A percentile compares a stretch with the other conserved stretches of the same genome.
Conservation (phyloP, 2,329 filamentous ascomycete genomes). For the Gnomoniopsis sp. region DNA sequence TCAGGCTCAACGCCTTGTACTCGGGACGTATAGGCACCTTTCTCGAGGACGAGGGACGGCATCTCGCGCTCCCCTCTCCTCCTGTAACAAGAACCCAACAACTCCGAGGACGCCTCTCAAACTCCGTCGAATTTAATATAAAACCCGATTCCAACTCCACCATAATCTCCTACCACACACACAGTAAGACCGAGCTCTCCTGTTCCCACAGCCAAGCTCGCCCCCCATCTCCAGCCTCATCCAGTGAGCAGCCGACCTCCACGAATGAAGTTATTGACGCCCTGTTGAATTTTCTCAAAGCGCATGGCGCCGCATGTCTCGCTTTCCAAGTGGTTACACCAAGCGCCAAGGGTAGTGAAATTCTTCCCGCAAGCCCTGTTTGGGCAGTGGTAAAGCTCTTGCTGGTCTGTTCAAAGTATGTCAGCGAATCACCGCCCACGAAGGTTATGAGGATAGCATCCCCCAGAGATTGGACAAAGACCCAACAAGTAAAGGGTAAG, state of each 20-base stretch:
- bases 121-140: too few relatives aligned
- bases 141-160: too few relatives aligned
- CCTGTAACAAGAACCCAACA: too few relatives aligned
- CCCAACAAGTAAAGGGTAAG: background rate
- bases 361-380: slow-evolving; percentile 28
- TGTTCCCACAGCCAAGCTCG: too few relatives aligned
- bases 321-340: slow-evolving; percentile 42
- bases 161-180: too few relatives aligned
- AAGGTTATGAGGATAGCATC: background rate
- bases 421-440: slow-evolving; percentile 27
- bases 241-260: slow-evolving; percentile 5
- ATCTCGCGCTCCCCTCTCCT: too few relatives aligned
- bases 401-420: slow-evolving; percentile 29
- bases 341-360: slow-evolving; percentile 35
- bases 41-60: too few relatives aligned
- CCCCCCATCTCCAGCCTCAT: too few relatives aligned
- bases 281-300: slow-evolving; percentile 33
- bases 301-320: slow-evolving; percentile 36
- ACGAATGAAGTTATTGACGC: slow-evolving; percentile 20
- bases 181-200: too few relatives aligned
- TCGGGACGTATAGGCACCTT: too few relatives aligned
- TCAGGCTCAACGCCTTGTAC: too few relatives aligned
- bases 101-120: too few relatives aligned
- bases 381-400: slow-evolving; percentile 38
- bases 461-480: slow-evolving; percentile 20